Conservation (phyloP, 148 eudicot species). For the Chenopodium berlandieri region DNA sequence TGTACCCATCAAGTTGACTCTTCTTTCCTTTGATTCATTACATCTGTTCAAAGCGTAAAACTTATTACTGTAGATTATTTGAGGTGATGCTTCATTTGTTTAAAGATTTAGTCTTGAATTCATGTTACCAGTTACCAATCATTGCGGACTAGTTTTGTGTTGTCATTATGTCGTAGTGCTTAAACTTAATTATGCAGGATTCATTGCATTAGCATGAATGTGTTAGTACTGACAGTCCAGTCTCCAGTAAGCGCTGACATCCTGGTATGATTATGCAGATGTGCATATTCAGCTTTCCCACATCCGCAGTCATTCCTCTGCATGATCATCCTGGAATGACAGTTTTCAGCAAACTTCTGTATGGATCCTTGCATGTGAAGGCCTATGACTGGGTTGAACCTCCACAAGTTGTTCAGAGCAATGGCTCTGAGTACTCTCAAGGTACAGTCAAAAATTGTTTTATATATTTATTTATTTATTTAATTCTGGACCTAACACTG, state of each 20-base stretch:
- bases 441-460: constrained; percentile 35
- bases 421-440: constrained; percentile 44
- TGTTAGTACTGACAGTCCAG: not conserved
- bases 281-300: constrained; percentile 90
- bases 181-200: not conserved
- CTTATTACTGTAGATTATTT: too few species aligned
- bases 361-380: constrained; percentile 95
- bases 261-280: constrained; percentile 55
- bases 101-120: not conserved
- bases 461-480: too few species aligned
- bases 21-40: not conserved
- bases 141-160: not conserved
- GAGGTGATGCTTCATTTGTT: not conserved
- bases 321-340: constrained; percentile 99
- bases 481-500: too few species aligned
- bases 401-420: constrained; percentile 37
- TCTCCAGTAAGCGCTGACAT: not conserved
- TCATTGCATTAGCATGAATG: not conserved
- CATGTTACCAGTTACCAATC: not conserved
- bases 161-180: not conserved
- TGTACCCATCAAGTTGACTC: not conserved
- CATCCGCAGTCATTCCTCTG: constrained; percentile 92
- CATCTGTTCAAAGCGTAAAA: not conserved
- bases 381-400: constrained; percentile 99
- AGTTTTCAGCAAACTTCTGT: constrained; percentile 91